Percentiles rank a stretch among this genome's conserved stretches.
phyloP scores from a whole-genome alignment of 2,329 filamentous ascomycete genomes.

The Orbilia quercus region DNA sequence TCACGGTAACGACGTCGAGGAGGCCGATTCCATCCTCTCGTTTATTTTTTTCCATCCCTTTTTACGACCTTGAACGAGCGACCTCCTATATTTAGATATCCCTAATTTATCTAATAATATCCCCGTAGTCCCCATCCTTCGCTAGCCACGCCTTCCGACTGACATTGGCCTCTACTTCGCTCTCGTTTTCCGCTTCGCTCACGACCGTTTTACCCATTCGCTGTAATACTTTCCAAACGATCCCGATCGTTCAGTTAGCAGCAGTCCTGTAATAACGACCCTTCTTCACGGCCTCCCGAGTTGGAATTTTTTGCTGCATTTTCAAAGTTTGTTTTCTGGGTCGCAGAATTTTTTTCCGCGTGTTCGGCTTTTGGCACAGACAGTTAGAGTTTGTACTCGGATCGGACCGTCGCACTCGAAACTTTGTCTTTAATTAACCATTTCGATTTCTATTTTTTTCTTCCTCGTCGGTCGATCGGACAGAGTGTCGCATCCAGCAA shows the following conservation, averaged over 20 bases:
- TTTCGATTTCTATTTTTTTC: constrained; percentile 11
- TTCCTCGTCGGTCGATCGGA: constrained; percentile 6
- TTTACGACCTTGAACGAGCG: background rate
- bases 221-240: background rate
- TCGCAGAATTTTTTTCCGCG: background rate
- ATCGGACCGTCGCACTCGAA: constrained; percentile 20
- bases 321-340: background rate
- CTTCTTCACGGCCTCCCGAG: constrained; percentile 16
- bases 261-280: constrained; percentile 11
- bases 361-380: background rate
- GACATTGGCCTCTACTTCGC: constrained; percentile 10
- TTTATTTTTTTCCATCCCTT: background rate
- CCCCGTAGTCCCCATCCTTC: constrained; percentile 13
- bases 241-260: constrained; percentile 19
- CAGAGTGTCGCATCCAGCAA: constrained; percentile 1
- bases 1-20: background rate
- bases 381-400: constrained; percentile 12
- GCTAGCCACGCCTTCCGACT: constrained; percentile 1
- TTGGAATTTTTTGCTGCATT: background rate
- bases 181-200: constrained; percentile 24
- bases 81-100: background rate
- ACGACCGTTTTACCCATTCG: constrained; percentile 14
- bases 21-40: background rate
- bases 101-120: constrained; percentile 19
- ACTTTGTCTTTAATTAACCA: background rate